phyloP scores from a whole-genome alignment of 306 rosid species.

The Hippophae rhamnoides region DNA sequence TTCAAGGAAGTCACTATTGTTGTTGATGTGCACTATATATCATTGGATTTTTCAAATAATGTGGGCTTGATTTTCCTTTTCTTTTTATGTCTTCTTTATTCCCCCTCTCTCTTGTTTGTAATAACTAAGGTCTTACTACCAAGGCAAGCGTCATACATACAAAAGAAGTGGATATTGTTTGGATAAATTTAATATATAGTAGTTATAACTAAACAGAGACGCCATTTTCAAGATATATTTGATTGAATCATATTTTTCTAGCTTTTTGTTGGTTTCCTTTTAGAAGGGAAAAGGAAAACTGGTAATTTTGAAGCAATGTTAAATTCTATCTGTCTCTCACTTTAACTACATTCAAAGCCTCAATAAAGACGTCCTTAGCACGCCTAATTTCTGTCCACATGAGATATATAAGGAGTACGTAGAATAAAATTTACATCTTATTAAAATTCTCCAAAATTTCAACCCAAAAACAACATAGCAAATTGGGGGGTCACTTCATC shows the following conservation, averaged over 20 bases:
- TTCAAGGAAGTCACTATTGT: too few species aligned
- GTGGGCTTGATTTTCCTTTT: too few species aligned
- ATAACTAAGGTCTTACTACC: conserved; percentile 12
- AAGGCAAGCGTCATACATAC: conserved; percentile 14
- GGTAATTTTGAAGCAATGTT: conserved; percentile 34
- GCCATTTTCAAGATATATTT: conserved; percentile 38
- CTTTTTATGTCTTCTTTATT: not conserved
- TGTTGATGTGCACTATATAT: too few species aligned
- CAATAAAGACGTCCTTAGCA: conserved; percentile 18
- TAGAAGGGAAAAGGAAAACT: conserved; percentile 37
- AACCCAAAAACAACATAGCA: too few species aligned
- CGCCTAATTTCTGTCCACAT: conserved; percentile 16
- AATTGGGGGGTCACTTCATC: too few species aligned
- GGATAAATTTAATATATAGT: too few species aligned
- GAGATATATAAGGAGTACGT: not conserved
- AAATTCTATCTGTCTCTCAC: conserved; percentile 20
- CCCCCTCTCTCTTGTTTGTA: not conserved
- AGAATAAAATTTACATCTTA: not conserved
- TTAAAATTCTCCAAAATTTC: not conserved
- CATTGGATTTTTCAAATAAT: too few species aligned
- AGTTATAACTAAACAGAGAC: not conserved
- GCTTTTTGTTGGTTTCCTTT: conserved; percentile 34
- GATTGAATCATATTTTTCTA: too few species aligned
- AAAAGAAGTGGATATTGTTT: not conserved
- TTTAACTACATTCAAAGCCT: conserved; percentile 16